Percentiles rank a stretch among this genome's conserved stretches.
Evolutionary conservation across 129 eudicot species (phyloP).

Genomic region (Saussurea involucrata): DNA sequence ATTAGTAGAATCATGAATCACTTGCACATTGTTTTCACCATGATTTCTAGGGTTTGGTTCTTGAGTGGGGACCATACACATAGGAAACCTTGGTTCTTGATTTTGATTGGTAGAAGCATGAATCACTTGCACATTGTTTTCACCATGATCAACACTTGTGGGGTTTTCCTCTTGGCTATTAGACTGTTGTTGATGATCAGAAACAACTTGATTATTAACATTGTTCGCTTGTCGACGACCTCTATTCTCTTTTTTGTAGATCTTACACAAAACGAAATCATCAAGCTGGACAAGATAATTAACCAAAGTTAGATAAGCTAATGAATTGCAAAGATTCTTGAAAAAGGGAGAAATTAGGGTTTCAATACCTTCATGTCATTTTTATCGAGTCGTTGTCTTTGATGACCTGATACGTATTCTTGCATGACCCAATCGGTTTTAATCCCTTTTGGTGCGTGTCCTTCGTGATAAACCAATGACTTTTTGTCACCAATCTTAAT

Average conservation of each 20-base stretch:
- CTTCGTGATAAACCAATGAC: conserved; percentile 24
- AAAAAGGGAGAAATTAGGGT: too few relatives aligned
- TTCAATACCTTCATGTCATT: conserved; percentile 13
- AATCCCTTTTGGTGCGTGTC: neutral
- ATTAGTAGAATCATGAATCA: neutral
- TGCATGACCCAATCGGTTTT: conserved; percentile 22
- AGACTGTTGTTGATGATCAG: neutral
- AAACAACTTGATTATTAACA: neutral
- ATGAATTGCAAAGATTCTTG: neutral
- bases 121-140: neutral
- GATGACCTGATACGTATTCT: conserved; percentile 7
- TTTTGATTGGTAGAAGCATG: neutral
- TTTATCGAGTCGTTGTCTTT: neutral
- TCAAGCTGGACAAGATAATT: conserved; percentile 13
- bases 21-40: neutral
- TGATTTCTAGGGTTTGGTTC: neutral
- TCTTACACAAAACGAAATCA: conserved; percentile 19
- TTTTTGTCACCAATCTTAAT: neutral
- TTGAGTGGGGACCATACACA: neutral
- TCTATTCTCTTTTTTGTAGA: neutral
- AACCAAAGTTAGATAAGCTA: neutral
- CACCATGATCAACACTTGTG: neutral
- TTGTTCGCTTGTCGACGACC: neutral
- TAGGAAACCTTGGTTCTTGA: neutral
- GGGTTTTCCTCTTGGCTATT: neutral